Conservation (phyloP, 2,329 filamentous ascomycete genomes). For the Colletotrichum spinosum region DNA sequence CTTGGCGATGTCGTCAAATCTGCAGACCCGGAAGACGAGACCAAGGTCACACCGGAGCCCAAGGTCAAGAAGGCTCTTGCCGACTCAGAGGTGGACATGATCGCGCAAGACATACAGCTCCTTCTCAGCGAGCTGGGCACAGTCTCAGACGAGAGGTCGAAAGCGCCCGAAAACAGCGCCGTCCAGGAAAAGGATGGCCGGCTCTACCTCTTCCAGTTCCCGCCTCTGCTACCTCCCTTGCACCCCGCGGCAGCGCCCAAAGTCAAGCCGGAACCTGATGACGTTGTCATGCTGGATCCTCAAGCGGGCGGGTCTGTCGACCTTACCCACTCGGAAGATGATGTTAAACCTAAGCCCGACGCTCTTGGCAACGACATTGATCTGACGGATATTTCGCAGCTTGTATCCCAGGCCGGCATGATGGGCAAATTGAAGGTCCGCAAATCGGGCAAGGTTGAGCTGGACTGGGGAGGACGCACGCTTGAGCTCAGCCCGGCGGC, state of each 20-base stretch:
- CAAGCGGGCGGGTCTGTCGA: conserved; percentile 50
- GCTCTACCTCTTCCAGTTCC: conserved; percentile 74
- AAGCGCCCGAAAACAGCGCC: conserved; percentile 40
- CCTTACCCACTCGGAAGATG: conserved; percentile 49
- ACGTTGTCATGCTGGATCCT: conserved; percentile 52
- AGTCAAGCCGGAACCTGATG: conserved; percentile 57
- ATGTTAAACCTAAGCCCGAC: conserved; percentile 40
- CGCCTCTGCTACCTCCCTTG: conserved; percentile 70
- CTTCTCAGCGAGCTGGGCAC: conserved; percentile 57
- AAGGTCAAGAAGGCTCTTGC: conserved; percentile 44
- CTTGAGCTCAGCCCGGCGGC: conserved; percentile 64
- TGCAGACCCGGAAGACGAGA: conserved; percentile 39
- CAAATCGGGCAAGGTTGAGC: conserved; percentile 70
- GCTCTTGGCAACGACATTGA: conserved; percentile 41
- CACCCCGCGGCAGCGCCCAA: conserved; percentile 46
- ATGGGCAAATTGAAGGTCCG: conserved; percentile 71
- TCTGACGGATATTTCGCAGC: conserved; percentile 49
- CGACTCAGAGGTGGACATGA: conserved; percentile 53
- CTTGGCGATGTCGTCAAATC: conserved; percentile 49
- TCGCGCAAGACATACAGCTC: conserved; percentile 54
- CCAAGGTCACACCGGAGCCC: conserved; percentile 40
- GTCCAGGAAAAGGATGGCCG: conserved; percentile 56
- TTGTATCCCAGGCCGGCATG: conserved; percentile 65
- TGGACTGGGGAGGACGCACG: conserved; percentile 71
- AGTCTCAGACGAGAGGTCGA: conserved; percentile 40